These are phyloP conservation scores for Bryopsis sp. DNA, from an alignment of 139 green algal species.

Conservation along the genomic window DNA sequence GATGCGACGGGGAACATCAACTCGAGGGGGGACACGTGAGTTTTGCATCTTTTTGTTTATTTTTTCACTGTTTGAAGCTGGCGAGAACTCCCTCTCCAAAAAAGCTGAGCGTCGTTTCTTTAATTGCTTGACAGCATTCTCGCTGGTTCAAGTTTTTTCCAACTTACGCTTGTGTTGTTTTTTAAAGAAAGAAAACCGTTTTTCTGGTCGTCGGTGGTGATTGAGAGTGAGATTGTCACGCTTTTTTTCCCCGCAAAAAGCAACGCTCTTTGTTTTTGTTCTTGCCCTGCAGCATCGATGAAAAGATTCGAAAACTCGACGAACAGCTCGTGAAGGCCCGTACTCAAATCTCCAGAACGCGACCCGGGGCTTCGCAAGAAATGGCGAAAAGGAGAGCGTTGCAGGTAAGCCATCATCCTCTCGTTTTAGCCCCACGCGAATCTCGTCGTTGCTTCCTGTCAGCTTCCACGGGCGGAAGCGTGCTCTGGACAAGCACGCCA, in stretches of 20 bases:
- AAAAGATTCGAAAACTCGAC: slow-evolving; percentile 92
- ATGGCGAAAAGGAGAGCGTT: slow-evolving; percentile 80
- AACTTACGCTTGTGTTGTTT: too few species aligned
- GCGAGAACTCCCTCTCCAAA: background rate
- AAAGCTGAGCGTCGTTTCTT: background rate
- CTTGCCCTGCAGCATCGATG: slow-evolving; percentile 59
- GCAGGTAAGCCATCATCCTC: slow-evolving; percentile 39
- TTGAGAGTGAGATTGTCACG: background rate
- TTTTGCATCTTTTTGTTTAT: slow-evolving; percentile 13
- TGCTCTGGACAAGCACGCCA: slow-evolving; percentile 4
- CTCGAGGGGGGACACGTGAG: slow-evolving; percentile 22
- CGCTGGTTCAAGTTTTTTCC: background rate
- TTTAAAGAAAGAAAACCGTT: too few species aligned
- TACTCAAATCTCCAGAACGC: slow-evolving; percentile 73
- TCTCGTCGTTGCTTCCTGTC: background rate
- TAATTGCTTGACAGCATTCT: background rate
- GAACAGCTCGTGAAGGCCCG: slow-evolving; percentile 78
- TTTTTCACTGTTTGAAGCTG: background rate
- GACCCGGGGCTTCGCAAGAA: slow-evolving; percentile 82
- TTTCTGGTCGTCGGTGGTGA: too few species aligned
- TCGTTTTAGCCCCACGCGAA: too few species aligned
- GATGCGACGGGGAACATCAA: slow-evolving; percentile 31
- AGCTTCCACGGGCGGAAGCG: background rate
- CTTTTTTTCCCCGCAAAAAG: background rate
- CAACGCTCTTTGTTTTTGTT: background rate